These are phyloP conservation scores for Blepharisma japonicum DNA, from an alignment of 73 alveolate species.

Conservation along the genomic window DNA sequence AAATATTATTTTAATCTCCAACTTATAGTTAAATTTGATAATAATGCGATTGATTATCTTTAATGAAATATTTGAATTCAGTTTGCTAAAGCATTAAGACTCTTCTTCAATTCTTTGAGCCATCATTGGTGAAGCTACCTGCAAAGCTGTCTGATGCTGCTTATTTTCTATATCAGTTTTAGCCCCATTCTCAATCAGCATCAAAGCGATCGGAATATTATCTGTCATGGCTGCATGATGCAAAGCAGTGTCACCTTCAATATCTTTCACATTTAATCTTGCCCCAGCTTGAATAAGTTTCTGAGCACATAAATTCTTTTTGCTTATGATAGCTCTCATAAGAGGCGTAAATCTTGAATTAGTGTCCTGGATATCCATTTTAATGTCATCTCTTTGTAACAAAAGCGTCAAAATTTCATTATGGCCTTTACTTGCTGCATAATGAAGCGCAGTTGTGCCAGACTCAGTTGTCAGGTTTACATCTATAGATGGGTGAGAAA, in stretches of 20 bases:
- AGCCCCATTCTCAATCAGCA: not conserved
- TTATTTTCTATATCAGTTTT: not conserved
- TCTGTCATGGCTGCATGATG: not conserved
- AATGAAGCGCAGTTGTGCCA: conserved; percentile 11
- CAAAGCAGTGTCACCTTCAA: conserved; percentile 11
- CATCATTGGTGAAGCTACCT: conserved; percentile 11
- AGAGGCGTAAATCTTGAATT: not conserved
- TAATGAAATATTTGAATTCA: no score
- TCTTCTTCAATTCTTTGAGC: conserved; percentile 12
- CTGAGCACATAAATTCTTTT: not conserved
- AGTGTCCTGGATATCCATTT: not conserved
- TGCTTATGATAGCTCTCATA: conserved; percentile 10
- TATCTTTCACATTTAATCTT: not conserved
- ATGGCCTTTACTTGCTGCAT: conserved; percentile 25
- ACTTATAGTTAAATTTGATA: no score
- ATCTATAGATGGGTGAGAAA: not conserved
- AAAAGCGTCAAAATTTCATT: not conserved
- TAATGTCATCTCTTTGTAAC: conserved; percentile 6
- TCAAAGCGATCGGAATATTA: not conserved
- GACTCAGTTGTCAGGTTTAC: not conserved
- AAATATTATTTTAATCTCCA: no score
- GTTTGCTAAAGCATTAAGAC: not conserved
- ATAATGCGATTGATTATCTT: no score
- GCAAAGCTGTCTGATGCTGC: not conserved
- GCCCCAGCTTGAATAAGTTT: conserved; percentile 26